Base-by-base conservation (phyloP, 768 basidiomycete genomes). In the Rhodotorula babjevae region DNA sequence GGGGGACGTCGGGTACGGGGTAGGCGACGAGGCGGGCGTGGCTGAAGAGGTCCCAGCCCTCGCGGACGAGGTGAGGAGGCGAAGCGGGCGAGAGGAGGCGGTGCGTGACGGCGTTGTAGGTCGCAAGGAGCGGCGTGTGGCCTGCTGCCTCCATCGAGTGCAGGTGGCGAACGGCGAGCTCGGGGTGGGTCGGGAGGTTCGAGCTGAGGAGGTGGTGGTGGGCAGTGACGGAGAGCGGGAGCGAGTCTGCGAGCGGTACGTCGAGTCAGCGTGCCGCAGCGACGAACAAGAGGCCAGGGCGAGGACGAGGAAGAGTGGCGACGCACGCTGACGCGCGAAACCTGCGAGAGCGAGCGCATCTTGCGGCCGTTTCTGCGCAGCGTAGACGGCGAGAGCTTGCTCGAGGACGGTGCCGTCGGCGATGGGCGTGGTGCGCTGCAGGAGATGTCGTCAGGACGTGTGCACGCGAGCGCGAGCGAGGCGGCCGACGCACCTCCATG, bases 21-120 rank as follows among this genome's bases (percentile, higher is more conserved):
- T 98, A 93, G 1, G 95, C 92, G 23, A 91, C 90, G 72, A 96
- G 93, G 59, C 95, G 91, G 91, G 96, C 94, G 81, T 99, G 95
- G 4, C 90, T 84, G 80, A 92, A 97, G 53, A 97, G 85, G 78
- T 98, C 92, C 92, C 92, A 96, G 6, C 91, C 94, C 71, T 91
- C 88, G 11, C 78, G 74, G 68, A 83, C 40, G 83, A 82, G 56
- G 83, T 83, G 76, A 86, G 86, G 47, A 88, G 87, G 58, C 84
- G 80, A 11, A 83, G 82, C 69, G 2, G 80, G 69, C 5, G 77
- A 36, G 31, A 81, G 78, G 25, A 82, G 80, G 33, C 76, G 75
- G 36, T 67, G 46, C 9, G 95, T 89, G 60, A 88, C 81, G 31
- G 86, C 83, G 16, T 87, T 87, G 81, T 97, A 96, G 0, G 90